These are phyloP conservation scores for Xylariales sp. DNA, from an alignment of 2,329 filamentous ascomycete species.

Conservation along the genomic window DNA sequence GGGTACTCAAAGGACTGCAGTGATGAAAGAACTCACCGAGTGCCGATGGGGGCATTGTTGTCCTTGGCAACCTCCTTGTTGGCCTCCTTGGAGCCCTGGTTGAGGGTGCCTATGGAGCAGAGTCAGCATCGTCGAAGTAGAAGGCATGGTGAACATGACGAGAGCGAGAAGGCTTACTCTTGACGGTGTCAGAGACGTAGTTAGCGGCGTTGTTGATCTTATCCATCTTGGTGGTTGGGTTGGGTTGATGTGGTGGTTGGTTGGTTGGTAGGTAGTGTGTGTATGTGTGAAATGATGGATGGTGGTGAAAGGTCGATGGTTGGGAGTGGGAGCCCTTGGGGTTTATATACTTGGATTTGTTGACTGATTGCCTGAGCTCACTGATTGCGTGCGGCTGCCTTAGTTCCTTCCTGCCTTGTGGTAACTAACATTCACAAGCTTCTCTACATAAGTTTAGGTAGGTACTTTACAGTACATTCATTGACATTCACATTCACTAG, in stretches of 20 bases:
- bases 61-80: conserved; percentile 64
- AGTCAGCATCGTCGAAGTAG: not conserved
- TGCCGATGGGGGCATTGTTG: conserved; percentile 41
- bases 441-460: no score
- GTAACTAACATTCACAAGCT: no score
- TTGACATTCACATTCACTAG: no score
- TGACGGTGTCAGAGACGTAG: conserved; percentile 58
- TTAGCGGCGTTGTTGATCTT: conserved; percentile 54
- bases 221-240: conserved; percentile 34
- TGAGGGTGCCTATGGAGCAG: conserved; percentile 28
- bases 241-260: conserved; percentile 5
- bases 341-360: conserved; percentile 7
- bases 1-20: conserved; percentile 1
- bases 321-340: not conserved
- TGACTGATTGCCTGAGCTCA: not conserved
- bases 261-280: conserved; percentile 8
- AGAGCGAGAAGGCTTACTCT: conserved; percentile 30
- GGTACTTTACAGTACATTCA: no score
- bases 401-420: no score
- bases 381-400: no score
- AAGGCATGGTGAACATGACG: not conserved
- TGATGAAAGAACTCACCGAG: conserved; percentile 36
- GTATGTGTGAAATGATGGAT: not conserved
- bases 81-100: conserved; percentile 57
- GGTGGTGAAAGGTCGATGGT: conserved; percentile 7